Evolutionary conservation across 495 filamentous ascomycete genomes (phyloP).

Genomic region (Aspergillus bridgeri): DNA sequence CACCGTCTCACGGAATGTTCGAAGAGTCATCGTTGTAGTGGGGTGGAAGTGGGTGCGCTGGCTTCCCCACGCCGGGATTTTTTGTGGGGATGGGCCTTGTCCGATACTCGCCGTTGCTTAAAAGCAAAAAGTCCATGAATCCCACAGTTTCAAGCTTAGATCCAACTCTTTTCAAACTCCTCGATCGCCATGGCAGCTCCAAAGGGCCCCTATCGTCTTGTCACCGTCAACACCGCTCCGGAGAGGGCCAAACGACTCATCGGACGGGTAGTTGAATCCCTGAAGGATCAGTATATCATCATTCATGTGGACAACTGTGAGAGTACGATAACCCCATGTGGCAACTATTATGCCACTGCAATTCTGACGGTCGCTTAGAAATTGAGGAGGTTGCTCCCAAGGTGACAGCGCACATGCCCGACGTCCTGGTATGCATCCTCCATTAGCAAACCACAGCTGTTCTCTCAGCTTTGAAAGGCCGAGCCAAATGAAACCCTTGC

Average conservation of each 20-base stretch:
- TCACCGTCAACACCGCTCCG: conserved; percentile 67
- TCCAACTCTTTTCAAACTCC: neutral
- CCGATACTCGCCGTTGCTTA: neutral
- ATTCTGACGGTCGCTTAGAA: conserved; percentile 24
- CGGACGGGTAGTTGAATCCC: conserved; percentile 53
- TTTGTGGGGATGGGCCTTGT: neutral
- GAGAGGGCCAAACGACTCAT: conserved; percentile 61
- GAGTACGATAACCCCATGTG: conserved; percentile 32
- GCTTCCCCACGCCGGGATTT: neutral
- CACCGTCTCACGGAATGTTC: neutral
- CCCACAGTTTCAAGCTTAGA: conserved; percentile 13
- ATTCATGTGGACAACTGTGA: conserved; percentile 56
- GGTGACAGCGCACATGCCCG: conserved; percentile 46
- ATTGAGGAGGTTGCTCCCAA: conserved; percentile 52
- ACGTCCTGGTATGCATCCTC: conserved; percentile 41
- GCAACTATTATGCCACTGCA: too few species aligned
- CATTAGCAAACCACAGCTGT: conserved; percentile 1
- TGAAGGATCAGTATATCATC: conserved; percentile 60
- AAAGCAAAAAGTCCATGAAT: conserved; percentile 10
- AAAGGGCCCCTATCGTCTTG: conserved; percentile 57
- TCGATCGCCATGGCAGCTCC: conserved; percentile 40
- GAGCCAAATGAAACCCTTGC: neutral
- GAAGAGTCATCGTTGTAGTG: neutral
- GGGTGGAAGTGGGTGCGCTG: neutral
- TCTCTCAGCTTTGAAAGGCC: neutral